Base-by-base conservation (phyloP, 192 early-diverging fungal species). In the Geosiphon pyriformis region DNA sequence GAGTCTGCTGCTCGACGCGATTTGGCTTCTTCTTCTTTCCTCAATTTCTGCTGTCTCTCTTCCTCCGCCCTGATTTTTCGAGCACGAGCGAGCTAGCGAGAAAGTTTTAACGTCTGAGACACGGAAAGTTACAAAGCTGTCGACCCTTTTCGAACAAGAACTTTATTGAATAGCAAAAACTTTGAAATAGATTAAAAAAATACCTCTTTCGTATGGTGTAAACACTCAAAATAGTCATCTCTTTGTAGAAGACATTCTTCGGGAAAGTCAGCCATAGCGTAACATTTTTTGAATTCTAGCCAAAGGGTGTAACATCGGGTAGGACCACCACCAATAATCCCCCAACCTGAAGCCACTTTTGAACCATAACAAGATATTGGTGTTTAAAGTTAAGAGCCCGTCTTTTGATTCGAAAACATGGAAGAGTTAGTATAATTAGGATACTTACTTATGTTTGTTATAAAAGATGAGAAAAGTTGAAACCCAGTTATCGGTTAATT, bases 271-370 rank as follows among this genome's bases (percentile, higher is more conserved):
- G 90, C 88, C 71, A 83, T 76, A 72, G 88, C 93, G 72, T 91
- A 92, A 82, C 94, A 98, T 70, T 92, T 92, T 73, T 90, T 80
- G 78, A 94, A 95, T 75, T 96, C 94, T 79, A 96, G 94, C 92
- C 93, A 98, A 78, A 94, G 93, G 52, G 88, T 82, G 77, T 95
- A 95, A 85, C 96, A 98, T 68, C 96, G 88, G 69, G 92, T 85
- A 74, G 84, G 87, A 62, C 87, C 87, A 37, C 88, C 88, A 70
- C 70, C 74, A 51, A 73, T 75, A 61, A n/a, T n/a, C n/a, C 88
- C 87, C 80, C 84, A 90, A 48, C 88, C 88, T 37, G 81, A 83
- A 15, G 83, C 78, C 85, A 86, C 83, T 54, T 22, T 78, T 26
- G 2, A n/a, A 27, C 23, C 17, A 31, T 34, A 33, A 59, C 11